These are phyloP conservation scores for Microdochium nivale DNA, from an alignment of 2,329 filamentous ascomycete genomes.

Conservation along the genomic window DNA sequence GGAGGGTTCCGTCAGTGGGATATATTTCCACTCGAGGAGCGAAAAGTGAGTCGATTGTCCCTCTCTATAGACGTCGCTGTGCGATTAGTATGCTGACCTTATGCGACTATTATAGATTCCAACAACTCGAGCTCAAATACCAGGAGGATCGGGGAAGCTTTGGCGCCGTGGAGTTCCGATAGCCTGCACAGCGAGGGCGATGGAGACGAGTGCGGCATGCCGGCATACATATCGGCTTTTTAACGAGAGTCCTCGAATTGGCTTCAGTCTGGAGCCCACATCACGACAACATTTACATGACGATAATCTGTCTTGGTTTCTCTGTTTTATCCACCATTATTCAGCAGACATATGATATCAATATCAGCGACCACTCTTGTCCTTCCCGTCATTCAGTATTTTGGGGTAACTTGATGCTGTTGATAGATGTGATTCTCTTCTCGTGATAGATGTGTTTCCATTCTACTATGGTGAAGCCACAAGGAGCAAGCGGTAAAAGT, in stretches of 20 bases:
- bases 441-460: too few relatives aligned
- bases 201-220: too few relatives aligned
- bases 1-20: conserved; percentile 77
- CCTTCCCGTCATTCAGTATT: too few relatives aligned
- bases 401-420: too few relatives aligned
- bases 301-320: background rate
- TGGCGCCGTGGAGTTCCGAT: conserved; percentile 82
- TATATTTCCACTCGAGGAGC: conserved; percentile 97
- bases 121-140: conserved; percentile 86
- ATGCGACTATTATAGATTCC: conserved; percentile 52
- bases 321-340: background rate
- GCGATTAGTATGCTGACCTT: conserved; percentile 5
- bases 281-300: background rate
- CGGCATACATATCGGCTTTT: too few relatives aligned
- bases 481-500: too few relatives aligned
- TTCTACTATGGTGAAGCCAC: too few relatives aligned
- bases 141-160: conserved; percentile 78
- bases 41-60: conserved; percentile 64
- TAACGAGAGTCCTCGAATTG: too few relatives aligned
- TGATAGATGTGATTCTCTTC: too few relatives aligned
- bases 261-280: background rate
- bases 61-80: background rate
- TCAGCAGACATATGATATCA: background rate
- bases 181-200: conserved; percentile 5
- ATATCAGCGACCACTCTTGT: background rate